phyloP scores from a whole-genome alignment of 345 rosid genomes.

The Bruguiera sexangula region DNA sequence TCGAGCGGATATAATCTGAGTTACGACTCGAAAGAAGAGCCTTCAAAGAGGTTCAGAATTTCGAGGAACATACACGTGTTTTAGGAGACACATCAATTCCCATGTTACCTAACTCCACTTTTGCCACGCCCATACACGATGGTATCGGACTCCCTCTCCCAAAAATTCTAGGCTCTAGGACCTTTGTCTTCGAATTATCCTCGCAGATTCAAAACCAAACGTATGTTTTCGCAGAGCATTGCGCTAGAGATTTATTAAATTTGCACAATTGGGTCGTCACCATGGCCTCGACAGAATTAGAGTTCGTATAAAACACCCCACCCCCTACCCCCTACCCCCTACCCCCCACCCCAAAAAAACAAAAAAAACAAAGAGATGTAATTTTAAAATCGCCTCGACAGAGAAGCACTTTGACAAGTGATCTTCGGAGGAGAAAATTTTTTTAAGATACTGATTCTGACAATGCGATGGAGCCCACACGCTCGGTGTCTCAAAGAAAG shows the following conservation, averaged over 20 bases:
- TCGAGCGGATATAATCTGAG: not conserved
- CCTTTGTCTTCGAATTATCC: not conserved
- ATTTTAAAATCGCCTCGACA: not conserved
- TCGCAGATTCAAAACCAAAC: not conserved
- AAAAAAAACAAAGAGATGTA: not conserved
- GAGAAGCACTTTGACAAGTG: not conserved
- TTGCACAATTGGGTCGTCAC: no score
- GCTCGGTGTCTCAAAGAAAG: not conserved
- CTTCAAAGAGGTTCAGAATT: not conserved
- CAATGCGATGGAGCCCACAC: constrained; percentile 4
- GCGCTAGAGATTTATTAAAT: no score
- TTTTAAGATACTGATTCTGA: not conserved
- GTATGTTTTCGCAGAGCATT: no score
- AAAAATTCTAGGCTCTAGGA: not conserved
- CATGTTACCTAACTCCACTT: not conserved
- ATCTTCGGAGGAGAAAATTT: no score
- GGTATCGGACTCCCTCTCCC: not conserved
- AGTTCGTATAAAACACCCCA: no score
- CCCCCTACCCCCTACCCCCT: no score
- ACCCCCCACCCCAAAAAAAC: no score
- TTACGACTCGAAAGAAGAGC: not conserved
- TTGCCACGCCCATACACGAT: not conserved
- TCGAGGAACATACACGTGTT: not conserved
- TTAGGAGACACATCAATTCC: constrained; percentile 3
- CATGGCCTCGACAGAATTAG: no score